Evolutionary conservation across 768 basidiomycete species (phyloP).

Genomic region (Leccinum broughii): DNA sequence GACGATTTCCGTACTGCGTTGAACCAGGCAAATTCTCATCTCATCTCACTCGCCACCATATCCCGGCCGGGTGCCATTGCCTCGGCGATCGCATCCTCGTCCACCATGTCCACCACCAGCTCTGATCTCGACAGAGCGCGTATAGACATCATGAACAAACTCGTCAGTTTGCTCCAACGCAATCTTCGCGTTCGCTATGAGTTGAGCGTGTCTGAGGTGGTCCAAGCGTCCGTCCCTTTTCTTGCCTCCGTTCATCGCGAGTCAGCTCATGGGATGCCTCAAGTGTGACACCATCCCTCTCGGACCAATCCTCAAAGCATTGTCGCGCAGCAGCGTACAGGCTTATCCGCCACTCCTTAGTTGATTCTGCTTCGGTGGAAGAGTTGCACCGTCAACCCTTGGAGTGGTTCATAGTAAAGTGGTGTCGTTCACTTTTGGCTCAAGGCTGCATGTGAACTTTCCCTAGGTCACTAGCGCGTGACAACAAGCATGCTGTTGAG

Average conservation of each 20-base stretch:
- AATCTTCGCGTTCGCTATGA: constrained; percentile 78
- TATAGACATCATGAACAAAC: constrained; percentile 61
- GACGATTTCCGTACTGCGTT: constrained; percentile 78
- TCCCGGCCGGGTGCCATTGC: constrained; percentile 38
- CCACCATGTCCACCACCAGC: constrained; percentile 36
- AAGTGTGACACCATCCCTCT: constrained; percentile 77
- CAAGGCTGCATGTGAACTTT: constrained; percentile 8
- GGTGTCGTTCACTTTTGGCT: constrained; percentile 19
- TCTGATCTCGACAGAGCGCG: constrained; percentile 53
- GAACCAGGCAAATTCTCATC: constrained; percentile 57
- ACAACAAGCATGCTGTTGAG: constrained; percentile 79
- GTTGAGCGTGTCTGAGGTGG: constrained; percentile 63
- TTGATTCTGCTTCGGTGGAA: constrained; percentile 71
- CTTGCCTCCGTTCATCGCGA: not conserved
- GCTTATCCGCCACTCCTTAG: constrained; percentile 73
- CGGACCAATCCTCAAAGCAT: constrained; percentile 71
- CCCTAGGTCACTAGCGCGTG: constrained; percentile 76
- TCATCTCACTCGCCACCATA: constrained; percentile 56
- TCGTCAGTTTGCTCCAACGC: constrained; percentile 66
- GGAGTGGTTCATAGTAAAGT: constrained; percentile 94
- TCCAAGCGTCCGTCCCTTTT: constrained; percentile 63
- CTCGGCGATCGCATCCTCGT: constrained; percentile 38
- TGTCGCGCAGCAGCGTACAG: constrained; percentile 84
- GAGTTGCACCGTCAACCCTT: constrained; percentile 62
- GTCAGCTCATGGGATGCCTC: constrained; percentile 11